Percentiles rank a stretch among this genome's conserved stretches.
phyloP scores from a whole-genome alignment of 2,329 filamentous ascomycete genomes.

The Paraphoma sp. region DNA sequence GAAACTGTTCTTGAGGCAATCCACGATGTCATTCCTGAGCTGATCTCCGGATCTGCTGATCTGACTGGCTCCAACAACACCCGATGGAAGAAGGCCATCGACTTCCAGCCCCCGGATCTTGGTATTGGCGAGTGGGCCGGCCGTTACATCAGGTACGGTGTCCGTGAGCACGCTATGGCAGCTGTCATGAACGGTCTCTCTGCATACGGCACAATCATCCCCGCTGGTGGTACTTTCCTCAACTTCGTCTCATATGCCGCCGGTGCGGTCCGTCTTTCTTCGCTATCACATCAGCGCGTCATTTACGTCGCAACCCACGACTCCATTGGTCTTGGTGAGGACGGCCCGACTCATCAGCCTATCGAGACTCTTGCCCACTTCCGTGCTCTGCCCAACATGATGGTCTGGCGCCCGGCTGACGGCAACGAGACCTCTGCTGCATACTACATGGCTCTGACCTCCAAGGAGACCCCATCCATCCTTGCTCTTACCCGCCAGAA shows the following conservation, averaged over 20 bases:
- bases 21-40: slow-evolving; percentile 81
- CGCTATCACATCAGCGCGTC: slow-evolving; percentile 86
- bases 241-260: slow-evolving; percentile 99
- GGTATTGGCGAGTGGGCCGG: slow-evolving; percentile 89
- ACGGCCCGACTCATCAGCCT: slow-evolving; percentile 98
- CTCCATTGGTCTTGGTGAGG: slow-evolving; percentile 98
- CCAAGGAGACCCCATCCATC: slow-evolving; percentile 89
- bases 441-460: slow-evolving; percentile 93
- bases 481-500: slow-evolving; percentile 97
- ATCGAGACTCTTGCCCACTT: slow-evolving; percentile 98
- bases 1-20: slow-evolving; percentile 92
- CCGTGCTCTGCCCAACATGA: slow-evolving; percentile 97
- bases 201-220: slow-evolving; percentile 93
- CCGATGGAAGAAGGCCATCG: slow-evolving; percentile 93
- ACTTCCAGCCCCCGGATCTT: slow-evolving; percentile 91
- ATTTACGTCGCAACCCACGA: slow-evolving; percentile 99
- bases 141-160: slow-evolving; percentile 91
- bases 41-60: slow-evolving; percentile 95
- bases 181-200: slow-evolving; percentile 94
- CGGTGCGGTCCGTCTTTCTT: slow-evolving; percentile 91
- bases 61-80: slow-evolving; percentile 99
- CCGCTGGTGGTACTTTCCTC: slow-evolving; percentile 94
- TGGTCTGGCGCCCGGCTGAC: slow-evolving; percentile 98
- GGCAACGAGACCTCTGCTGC: slow-evolving; percentile 98
- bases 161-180: slow-evolving; percentile 91